phyloP scores from a whole-genome alignment of 306 rosid genomes.

The Nissolia schottii region DNA sequence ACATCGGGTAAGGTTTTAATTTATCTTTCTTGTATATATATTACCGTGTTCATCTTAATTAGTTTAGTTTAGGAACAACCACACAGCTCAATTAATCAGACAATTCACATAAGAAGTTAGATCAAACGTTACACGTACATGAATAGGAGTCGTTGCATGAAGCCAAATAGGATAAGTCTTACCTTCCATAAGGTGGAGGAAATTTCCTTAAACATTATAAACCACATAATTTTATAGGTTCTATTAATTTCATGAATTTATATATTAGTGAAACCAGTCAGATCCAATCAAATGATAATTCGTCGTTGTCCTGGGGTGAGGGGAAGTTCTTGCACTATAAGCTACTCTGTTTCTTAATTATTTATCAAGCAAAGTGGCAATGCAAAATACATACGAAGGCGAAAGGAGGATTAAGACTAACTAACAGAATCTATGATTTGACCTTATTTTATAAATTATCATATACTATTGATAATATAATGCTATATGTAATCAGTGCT shows the following conservation, averaged over 20 bases:
- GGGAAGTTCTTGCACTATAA: not conserved
- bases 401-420: conserved; percentile 24
- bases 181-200: not conserved
- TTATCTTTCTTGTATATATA: not conserved
- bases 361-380: not conserved
- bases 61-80: not conserved
- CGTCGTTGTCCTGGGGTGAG: not conserved
- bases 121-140: not conserved
- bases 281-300: conserved; percentile 17
- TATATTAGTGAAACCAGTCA: not conserved
- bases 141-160: not conserved
- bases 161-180: not conserved
- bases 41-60: not conserved
- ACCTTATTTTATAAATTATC: not conserved
- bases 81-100: not conserved
- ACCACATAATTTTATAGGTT: not conserved
- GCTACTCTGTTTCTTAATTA: not conserved
- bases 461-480: not conserved
- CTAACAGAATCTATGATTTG: conserved; percentile 5
- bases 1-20: not conserved
- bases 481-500: not conserved
- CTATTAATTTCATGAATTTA: not conserved
- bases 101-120: not conserved
- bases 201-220: not conserved
- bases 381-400: not conserved